These are phyloP conservation scores for Capillidium rhysosporum DNA, from an alignment of 371 early-diverging fungal species.

Conservation along the genomic window DNA sequence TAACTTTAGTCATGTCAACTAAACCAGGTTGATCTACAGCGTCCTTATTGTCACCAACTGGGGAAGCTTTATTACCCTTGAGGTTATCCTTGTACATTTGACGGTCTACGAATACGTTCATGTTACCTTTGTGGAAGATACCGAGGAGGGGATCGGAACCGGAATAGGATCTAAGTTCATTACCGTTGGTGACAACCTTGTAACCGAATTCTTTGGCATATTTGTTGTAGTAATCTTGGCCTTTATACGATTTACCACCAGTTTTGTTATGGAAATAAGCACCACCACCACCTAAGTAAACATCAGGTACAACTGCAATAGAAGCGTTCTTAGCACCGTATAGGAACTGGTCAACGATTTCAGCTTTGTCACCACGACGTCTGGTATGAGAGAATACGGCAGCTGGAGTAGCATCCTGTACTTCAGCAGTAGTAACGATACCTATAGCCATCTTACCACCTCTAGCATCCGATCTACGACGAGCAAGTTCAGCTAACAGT, in stretches of 20 bases:
- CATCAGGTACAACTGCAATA: conserved; percentile 36
- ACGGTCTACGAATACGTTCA: conserved; percentile 55
- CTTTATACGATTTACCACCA: conserved; percentile 23
- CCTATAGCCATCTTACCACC: conserved; percentile 29
- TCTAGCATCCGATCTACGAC: conserved; percentile 40
- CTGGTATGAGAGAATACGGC: conserved; percentile 45
- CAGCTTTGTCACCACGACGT: conserved; percentile 21
- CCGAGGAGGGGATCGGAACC: conserved; percentile 39
- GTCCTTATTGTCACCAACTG: conserved; percentile 23
- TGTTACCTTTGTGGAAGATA: conserved; percentile 33
- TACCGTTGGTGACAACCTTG: conserved; percentile 29
- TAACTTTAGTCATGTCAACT: conserved; percentile 42
- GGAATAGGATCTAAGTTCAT: conserved; percentile 23
- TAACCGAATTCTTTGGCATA: conserved; percentile 30
- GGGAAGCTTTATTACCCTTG: conserved; percentile 20
- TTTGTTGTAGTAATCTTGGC: conserved; percentile 27
- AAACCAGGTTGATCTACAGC: conserved; percentile 46
- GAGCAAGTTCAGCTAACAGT: conserved; percentile 39
- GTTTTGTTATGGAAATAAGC: conserved; percentile 22
- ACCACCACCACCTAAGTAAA: conserved; percentile 43
- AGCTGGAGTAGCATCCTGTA: conserved; percentile 54
- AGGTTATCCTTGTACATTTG: conserved; percentile 32
- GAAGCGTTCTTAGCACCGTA: conserved; percentile 24
- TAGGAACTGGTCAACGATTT: conserved; percentile 40
- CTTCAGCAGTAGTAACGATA: conserved; percentile 47